Evolutionary conservation across 768 basidiomycete genomes (phyloP).

Genomic region (Rhizopogon vesiculosus): DNA sequence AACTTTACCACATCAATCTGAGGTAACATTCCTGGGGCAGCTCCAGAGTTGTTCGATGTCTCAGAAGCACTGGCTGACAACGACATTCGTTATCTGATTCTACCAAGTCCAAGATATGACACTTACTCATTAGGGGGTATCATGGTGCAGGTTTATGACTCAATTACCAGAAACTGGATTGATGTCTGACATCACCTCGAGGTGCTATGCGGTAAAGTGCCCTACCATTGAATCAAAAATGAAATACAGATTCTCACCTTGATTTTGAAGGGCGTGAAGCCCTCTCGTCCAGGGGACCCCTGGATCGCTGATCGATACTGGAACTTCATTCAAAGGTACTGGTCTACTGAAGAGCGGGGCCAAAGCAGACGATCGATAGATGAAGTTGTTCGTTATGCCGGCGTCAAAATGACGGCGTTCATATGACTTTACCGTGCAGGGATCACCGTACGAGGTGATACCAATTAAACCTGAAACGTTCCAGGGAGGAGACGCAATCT

Average conservation of each 20-base stretch:
- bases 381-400: constrained; percentile 10
- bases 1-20: constrained; percentile 30
- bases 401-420: no score
- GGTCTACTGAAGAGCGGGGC: constrained; percentile 18
- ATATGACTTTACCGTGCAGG: no score
- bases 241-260: constrained; percentile 19
- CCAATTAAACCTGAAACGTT: no score
- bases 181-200: not conserved
- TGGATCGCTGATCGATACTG: constrained; percentile 9
- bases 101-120: constrained; percentile 27
- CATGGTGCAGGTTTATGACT: constrained; percentile 17
- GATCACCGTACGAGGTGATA: no score
- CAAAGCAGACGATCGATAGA: constrained; percentile 9
- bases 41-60: constrained; percentile 33
- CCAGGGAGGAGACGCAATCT: no score
- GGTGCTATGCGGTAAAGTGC: no score
- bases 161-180: not conserved
- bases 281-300: constrained; percentile 6
- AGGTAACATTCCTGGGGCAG: constrained; percentile 45
- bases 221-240: constrained; percentile 6
- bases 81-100: constrained; percentile 5
- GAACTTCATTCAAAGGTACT: constrained; percentile 18
- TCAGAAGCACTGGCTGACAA: constrained; percentile 21
- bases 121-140: constrained; percentile 38
- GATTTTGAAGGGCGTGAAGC: constrained; percentile 12